A percentile compares a stretch with the other conserved stretches of the same genome.
phyloP scores from a whole-genome alignment of 2,329 filamentous ascomycete species.

The Lachnellula hyalina region DNA sequence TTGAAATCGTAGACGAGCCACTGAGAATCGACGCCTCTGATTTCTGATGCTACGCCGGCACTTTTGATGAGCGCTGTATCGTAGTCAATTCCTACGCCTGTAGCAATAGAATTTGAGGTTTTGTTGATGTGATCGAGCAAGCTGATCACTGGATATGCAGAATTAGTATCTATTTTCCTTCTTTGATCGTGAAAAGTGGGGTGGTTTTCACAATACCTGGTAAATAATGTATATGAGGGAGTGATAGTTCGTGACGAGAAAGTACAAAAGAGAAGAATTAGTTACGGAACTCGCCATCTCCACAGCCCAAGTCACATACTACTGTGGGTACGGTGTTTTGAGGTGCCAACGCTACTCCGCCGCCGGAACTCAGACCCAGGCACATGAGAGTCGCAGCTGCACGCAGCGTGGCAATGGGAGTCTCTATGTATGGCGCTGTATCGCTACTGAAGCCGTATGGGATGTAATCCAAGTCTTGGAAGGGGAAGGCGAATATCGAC shows the following conservation, averaged over 20 bases:
- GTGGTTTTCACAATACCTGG: too few relatives aligned
- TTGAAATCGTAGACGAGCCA: constrained; percentile 25
- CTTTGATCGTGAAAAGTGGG: not conserved
- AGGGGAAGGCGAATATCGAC: constrained; percentile 19
- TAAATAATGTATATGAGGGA: not conserved
- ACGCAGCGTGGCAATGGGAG: constrained; percentile 17
- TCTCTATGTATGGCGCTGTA: constrained; percentile 22
- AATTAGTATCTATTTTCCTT: constrained; percentile 4
- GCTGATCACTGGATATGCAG: constrained; percentile 13
- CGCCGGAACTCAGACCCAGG: constrained; percentile 5
- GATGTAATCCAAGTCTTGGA: constrained; percentile 26
- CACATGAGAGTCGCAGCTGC: constrained; percentile 23
- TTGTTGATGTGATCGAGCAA: constrained; percentile 16
- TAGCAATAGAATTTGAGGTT: not conserved
- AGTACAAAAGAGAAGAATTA: not conserved
- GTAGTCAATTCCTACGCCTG: constrained; percentile 22
- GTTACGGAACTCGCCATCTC: constrained; percentile 22
- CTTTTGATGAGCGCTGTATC: constrained; percentile 17
- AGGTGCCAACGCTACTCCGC: constrained; percentile 1
- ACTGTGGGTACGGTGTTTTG: constrained; percentile 7
- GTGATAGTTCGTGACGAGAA: not conserved
- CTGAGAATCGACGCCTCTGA: constrained; percentile 1
- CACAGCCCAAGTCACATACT: constrained; percentile 21
- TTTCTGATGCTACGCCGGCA: constrained; percentile 11
- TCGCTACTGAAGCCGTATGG: constrained; percentile 16